Evolutionary conservation across 345 rosid species (phyloP).

Genomic region (Hibiscus mutabilis): DNA sequence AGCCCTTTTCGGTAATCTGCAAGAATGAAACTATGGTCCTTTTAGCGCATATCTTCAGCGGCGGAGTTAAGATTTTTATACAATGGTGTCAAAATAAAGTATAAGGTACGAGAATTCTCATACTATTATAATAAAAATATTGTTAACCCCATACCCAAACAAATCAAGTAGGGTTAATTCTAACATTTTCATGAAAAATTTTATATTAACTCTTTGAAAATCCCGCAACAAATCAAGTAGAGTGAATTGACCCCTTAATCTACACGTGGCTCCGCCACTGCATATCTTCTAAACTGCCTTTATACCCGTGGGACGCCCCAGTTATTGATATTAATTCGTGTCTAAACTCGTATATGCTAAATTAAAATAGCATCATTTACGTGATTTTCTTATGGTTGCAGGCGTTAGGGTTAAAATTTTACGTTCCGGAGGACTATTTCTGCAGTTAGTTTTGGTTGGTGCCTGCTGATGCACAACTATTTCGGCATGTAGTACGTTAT

Average conservation of each 20-base stretch:
- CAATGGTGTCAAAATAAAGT: too few relatives aligned
- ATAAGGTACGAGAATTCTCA: too few relatives aligned
- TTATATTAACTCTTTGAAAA: too few relatives aligned
- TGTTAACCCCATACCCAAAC: too few relatives aligned
- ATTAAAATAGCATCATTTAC: not conserved
- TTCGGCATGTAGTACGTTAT: not conserved
- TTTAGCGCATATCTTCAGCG: not conserved
- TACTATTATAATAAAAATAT: too few relatives aligned
- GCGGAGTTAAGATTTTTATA: too few relatives aligned
- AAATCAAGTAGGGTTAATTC: too few relatives aligned
- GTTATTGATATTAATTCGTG: not conserved
- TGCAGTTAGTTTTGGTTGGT: slow-evolving; percentile 13
- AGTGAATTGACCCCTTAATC: too few relatives aligned
- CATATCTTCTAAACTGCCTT: not conserved
- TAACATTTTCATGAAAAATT: too few relatives aligned
- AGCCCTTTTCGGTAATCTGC: not conserved
- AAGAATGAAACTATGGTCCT: not conserved
- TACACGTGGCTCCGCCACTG: too few relatives aligned
- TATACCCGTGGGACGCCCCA: not conserved
- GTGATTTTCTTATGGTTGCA: slow-evolving; percentile 28
- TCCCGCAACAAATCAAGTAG: too few relatives aligned
- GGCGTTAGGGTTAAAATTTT: slow-evolving; percentile 68
- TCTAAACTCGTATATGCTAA: not conserved
- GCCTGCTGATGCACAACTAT: not conserved
- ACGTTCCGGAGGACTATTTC: slow-evolving; percentile 73